Conservation (phyloP, 495 filamentous ascomycete genomes). For the Barbatosphaeria neglecta region DNA sequence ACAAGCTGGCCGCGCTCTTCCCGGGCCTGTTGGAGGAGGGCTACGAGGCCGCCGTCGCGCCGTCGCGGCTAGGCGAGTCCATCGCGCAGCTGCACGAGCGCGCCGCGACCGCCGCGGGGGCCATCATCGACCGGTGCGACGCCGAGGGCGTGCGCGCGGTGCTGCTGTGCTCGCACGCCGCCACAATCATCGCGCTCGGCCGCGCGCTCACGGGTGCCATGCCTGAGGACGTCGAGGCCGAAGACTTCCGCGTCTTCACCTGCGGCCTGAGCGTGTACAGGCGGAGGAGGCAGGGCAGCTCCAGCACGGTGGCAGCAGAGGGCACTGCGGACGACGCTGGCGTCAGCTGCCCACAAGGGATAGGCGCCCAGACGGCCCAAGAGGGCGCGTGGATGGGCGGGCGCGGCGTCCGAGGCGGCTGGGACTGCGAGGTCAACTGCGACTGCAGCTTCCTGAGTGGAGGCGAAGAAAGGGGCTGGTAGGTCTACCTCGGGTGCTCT, state of each 20-base stretch:
- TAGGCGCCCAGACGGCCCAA: background rate
- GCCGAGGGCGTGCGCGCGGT: conserved; percentile 49
- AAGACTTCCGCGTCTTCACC: conserved; percentile 84
- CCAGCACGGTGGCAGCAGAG: background rate
- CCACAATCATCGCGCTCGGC: conserved; percentile 74
- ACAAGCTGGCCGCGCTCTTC: conserved; percentile 52
- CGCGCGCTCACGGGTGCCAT: conserved; percentile 64
- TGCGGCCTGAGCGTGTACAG: conserved; percentile 57
- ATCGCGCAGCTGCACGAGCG: conserved; percentile 71
- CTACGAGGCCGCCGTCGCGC: conserved; percentile 50
- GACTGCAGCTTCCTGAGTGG: conserved; percentile 68
- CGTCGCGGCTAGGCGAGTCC: conserved; percentile 61
- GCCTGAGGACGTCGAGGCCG: conserved; percentile 52
- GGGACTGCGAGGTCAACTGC: conserved; percentile 67
- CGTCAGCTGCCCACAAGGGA: no score
- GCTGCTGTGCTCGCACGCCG: conserved; percentile 83
- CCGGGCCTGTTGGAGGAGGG: conserved; percentile 39
- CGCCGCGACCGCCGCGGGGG: conserved; percentile 54
- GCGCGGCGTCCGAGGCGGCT: conserved; percentile 65
- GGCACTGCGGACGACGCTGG: no score
- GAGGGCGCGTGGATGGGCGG: conserved; percentile 46
- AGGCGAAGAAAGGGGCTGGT: conserved; percentile 88
- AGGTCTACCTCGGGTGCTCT: no score
- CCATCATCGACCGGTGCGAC: conserved; percentile 64
- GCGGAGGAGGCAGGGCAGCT: conserved; percentile 4